Conservation (phyloP, 768 basidiomycete species). For the Termitomyces sp. region DNA sequence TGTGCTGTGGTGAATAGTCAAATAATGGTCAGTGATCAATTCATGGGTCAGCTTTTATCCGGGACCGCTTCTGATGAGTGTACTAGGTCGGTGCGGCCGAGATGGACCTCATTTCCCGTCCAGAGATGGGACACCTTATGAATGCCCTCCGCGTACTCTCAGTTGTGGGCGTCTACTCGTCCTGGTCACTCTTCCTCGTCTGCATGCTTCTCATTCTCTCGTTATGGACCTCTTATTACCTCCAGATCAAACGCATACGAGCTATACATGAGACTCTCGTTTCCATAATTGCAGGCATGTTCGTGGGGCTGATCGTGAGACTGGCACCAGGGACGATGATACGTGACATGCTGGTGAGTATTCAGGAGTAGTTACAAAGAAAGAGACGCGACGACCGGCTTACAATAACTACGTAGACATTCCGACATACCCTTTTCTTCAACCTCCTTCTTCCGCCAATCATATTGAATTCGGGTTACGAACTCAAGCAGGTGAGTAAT, state of each 20-base stretch:
- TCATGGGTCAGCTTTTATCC: background rate
- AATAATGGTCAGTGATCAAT: slow-evolving; percentile 48
- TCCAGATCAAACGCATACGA: slow-evolving; percentile 94
- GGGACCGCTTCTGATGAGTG: background rate
- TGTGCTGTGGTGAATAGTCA: slow-evolving; percentile 63
- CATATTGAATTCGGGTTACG: slow-evolving; percentile 96
- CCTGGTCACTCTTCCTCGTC: slow-evolving; percentile 92
- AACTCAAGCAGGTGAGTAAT: slow-evolving; percentile 81
- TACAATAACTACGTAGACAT: slow-evolving; percentile 55
- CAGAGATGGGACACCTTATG: slow-evolving; percentile 62
- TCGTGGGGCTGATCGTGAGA: slow-evolving; percentile 88
- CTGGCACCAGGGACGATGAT: slow-evolving; percentile 93
- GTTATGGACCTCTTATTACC: slow-evolving; percentile 94
- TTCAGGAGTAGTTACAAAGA: background rate
- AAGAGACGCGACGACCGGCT: background rate
- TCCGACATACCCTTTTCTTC: slow-evolving; percentile 97
- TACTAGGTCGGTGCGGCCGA: slow-evolving; percentile 46
- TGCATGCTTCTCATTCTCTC: slow-evolving; percentile 91
- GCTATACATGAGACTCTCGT: slow-evolving; percentile 96
- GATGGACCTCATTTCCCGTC: slow-evolving; percentile 47
- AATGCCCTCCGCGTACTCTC: slow-evolving; percentile 64
- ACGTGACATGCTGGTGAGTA: slow-evolving; percentile 91
- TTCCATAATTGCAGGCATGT: slow-evolving; percentile 94
- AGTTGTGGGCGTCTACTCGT: slow-evolving; percentile 62
- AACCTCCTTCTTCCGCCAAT: slow-evolving; percentile 98